Evolutionary conservation across 2,329 filamentous ascomycete genomes (phyloP), one percentile per base, ranked within the genome.

Genomic region (Venturia nashicola): DNA sequence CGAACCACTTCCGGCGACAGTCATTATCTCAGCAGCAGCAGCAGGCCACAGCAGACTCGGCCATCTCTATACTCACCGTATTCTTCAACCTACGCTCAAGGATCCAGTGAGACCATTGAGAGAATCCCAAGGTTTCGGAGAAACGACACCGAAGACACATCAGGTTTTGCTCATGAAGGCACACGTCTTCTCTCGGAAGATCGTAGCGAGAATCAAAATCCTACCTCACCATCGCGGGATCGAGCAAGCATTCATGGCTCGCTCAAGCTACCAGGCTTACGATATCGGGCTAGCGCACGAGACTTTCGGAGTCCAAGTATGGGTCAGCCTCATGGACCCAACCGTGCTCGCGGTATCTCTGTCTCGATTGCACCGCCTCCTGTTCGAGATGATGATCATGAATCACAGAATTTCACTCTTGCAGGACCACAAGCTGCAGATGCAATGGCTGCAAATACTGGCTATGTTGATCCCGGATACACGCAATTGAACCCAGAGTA

Each of bases 41-140:
- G 57, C n/a, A n/a, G n/a, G n/a, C 20, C 36, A 14, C 57, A 43
- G 42, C 57, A 39, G 9, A 39, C 18, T 60, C 57, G 57, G n/a
- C 57, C 57, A 20, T 34, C 57, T 2, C 32, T 60, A 43, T 20
- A 43, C 20, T 60, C 57, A 14, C 57, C 36, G 14, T 60, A 8
- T 16, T 32, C 57, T 60, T 42, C 57, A 42, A 42, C 57, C 18
- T 36, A 23, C 23, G 27, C 39, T 5, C 36, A 34, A 4, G 57
- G 57, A 32, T 60, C 57, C 23, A 60, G 57, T 18, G 57, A 60
- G 6, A 60, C 57, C 12, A 60, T 44, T 8, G 57, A 60, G n/a
- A 42, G 57, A 43, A 60, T 60, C 23, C 36, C 57, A 60, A 60
- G 57, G n/a, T 60, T 60, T n/a, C 57, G 27, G 18, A 60, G 57